These are phyloP conservation scores for Waltergamsia citrina DNA, from an alignment of 2,329 filamentous ascomycete species.

Conservation along the genomic window DNA sequence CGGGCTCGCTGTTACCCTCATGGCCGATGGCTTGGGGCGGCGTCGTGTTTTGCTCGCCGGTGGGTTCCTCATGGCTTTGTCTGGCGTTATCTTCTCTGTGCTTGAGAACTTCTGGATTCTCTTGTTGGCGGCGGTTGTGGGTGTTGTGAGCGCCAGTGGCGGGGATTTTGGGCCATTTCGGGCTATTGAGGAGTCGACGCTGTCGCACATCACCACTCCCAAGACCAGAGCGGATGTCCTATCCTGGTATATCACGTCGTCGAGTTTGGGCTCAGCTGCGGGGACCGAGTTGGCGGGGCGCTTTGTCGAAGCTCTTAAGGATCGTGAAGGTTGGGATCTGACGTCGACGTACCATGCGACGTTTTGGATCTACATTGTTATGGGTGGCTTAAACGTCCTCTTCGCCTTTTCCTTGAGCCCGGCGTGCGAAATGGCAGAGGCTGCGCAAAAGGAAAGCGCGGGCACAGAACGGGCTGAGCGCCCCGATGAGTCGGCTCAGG, in stretches of 20 bases:
- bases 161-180: slow-evolving; percentile 60
- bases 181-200: slow-evolving; percentile 55
- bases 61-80: slow-evolving; percentile 44
- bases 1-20: slow-evolving; percentile 44
- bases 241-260: slow-evolving; percentile 53
- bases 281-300: slow-evolving; percentile 44
- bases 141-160: slow-evolving; percentile 52
- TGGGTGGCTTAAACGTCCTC: slow-evolving; percentile 41
- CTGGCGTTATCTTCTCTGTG: slow-evolving; percentile 43
- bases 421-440: slow-evolving; percentile 41
- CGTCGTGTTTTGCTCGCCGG: slow-evolving; percentile 43
- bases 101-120: slow-evolving; percentile 51
- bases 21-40: slow-evolving; percentile 49
- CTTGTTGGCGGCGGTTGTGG: slow-evolving; percentile 46
- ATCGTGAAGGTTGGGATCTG: slow-evolving; percentile 40
- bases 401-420: slow-evolving; percentile 35
- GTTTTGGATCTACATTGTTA: slow-evolving; percentile 48
- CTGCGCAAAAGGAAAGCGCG: too few relatives aligned
- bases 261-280: slow-evolving; percentile 42
- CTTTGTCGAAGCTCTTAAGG: slow-evolving; percentile 36
- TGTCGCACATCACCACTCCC: slow-evolving; percentile 49
- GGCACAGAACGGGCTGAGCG: too few relatives aligned
- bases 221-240: slow-evolving; percentile 51
- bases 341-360: slow-evolving; percentile 44
- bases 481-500: slow-evolving; percentile 11